Base-by-base conservation (phyloP, 2,329 filamentous ascomycete genomes). In the Nemania diffusa region DNA sequence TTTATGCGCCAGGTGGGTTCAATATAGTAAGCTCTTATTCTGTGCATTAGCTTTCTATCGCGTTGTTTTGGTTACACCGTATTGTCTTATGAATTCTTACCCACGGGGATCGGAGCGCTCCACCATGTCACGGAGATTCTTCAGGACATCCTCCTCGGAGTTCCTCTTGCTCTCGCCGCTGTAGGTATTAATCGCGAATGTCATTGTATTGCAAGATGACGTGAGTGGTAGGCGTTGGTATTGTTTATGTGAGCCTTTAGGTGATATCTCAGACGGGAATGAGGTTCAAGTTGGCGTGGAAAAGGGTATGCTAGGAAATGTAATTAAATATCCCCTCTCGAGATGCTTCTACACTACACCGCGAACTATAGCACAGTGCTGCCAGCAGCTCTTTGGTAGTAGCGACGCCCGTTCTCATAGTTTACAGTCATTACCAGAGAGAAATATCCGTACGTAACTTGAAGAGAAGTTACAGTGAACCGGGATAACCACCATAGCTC, bases 1-100 rank as follows among this genome's bases (percentile, higher is more conserved):
- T 71, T 71, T 24, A 71, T 63, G 11, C 67, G 64, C 69, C 69
- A 71, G 5, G 69, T 71, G 13, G 69, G 69, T 34, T 71, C 63
- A 17, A 71, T 57, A 32, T 71, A 69, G 59, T 69, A 71, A 1
- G 57, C 53, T 15, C 69, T 29, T 29, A 26, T 17, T 4, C 11
- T 9, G 11, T 26, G 6, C 6, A 34, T 55, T 5, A 24, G 1
- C 2, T 13, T 34, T 17, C 6, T 27, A n/a, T 15, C 24, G 7
- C 8, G 9, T 1, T 7, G 9, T 2, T 17, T 29, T n/a, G 4
- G 8, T 5, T n/a, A 5, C 0, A 11, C 13, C 2, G 4, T 9
- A 9, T 3, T 1, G 13, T 2, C 8, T 17, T 5, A 32, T 32
- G 17, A 24, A 22, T 22, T 2, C 62, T 62, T 59, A 71, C 69